These are phyloP conservation scores for Moelleriella libera DNA, from an alignment of 2,329 filamentous ascomycete genomes.

Conservation along the genomic window DNA sequence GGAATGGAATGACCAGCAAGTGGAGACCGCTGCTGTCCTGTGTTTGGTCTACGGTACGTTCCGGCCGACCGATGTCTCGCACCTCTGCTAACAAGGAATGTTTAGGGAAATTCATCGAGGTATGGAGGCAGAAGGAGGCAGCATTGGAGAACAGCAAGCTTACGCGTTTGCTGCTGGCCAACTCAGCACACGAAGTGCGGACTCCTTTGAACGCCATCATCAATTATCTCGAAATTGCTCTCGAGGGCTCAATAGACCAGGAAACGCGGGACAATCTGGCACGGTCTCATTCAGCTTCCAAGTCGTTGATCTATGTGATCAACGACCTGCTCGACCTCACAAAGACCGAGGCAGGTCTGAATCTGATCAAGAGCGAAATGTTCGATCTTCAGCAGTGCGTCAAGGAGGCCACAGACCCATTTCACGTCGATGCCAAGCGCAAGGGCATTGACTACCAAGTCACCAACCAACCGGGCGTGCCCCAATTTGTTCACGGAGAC, in stretches of 20 bases:
- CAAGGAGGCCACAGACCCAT: slow-evolving; percentile 63
- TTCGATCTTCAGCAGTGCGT: slow-evolving; percentile 62
- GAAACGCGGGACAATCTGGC: slow-evolving; percentile 77
- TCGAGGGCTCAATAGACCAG: slow-evolving; percentile 65
- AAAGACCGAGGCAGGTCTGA: slow-evolving; percentile 71
- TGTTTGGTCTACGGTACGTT: slow-evolving; percentile 70
- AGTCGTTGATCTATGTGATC: slow-evolving; percentile 86
- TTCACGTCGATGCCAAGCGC: slow-evolving; percentile 57
- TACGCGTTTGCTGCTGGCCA: slow-evolving; percentile 65
- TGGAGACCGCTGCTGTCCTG: slow-evolving; percentile 77
- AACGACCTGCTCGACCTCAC: slow-evolving; percentile 83
- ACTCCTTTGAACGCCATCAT: slow-evolving; percentile 89
- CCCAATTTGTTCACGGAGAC: slow-evolving; percentile 61
- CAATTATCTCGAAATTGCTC: slow-evolving; percentile 82
- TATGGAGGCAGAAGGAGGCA: slow-evolving; percentile 83
- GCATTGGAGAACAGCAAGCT: slow-evolving; percentile 71
- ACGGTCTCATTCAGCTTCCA: slow-evolving; percentile 79
- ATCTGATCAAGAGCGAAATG: slow-evolving; percentile 64
- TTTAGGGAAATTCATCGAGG: slow-evolving; percentile 64
- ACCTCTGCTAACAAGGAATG: background rate
- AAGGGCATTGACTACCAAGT: slow-evolving; percentile 63
- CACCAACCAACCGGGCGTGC: slow-evolving; percentile 52
- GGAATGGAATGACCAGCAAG: slow-evolving; percentile 80
- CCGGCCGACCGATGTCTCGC: background rate
- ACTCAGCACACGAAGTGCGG: slow-evolving; percentile 83